phyloP scores from a whole-genome alignment of 2,329 filamentous ascomycete genomes.

The Talaromyces funiculosus region DNA sequence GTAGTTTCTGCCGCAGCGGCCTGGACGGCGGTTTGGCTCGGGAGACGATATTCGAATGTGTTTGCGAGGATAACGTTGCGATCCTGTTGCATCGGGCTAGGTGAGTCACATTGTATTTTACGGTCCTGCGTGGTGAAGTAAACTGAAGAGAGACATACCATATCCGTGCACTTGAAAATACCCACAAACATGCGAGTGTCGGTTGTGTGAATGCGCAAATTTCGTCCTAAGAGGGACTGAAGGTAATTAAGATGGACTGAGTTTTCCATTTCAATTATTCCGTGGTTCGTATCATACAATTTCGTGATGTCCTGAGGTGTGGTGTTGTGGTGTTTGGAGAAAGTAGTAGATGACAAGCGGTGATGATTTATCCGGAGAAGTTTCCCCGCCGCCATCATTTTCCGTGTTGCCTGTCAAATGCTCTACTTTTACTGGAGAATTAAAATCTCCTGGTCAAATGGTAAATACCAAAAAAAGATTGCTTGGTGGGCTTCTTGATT shows the following conservation, averaged over 20 bases:
- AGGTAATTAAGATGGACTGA: conserved; percentile 34
- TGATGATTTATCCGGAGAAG: not conserved
- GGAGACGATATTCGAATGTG: conserved; percentile 84
- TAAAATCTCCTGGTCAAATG: not conserved
- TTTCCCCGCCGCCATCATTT: not conserved
- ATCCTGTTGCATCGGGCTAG: conserved; percentile 51
- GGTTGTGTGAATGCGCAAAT: conserved; percentile 69
- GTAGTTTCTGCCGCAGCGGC: conserved; percentile 27
- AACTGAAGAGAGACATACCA: conserved; percentile 52
- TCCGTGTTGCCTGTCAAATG: not conserved
- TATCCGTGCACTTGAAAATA: conserved; percentile 89
- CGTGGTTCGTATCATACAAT: not conserved
- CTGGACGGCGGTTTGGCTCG: conserved; percentile 48
- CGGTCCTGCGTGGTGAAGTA: not conserved
- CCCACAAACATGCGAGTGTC: conserved; percentile 87
- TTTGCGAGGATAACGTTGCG: conserved; percentile 79
- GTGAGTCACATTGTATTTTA: not conserved
- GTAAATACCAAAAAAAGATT: not conserved
- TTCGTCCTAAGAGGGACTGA: conserved; percentile 66
- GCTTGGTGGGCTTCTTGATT: not conserved
- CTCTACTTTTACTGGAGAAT: not conserved
- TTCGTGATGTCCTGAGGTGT: not conserved
- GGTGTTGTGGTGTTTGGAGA: not conserved
- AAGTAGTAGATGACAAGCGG: not conserved
- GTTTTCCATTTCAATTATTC: conserved; percentile 29